phyloP scores from a whole-genome alignment of 768 basidiomycete species.

The Coprinopsis marcescibilis region DNA sequence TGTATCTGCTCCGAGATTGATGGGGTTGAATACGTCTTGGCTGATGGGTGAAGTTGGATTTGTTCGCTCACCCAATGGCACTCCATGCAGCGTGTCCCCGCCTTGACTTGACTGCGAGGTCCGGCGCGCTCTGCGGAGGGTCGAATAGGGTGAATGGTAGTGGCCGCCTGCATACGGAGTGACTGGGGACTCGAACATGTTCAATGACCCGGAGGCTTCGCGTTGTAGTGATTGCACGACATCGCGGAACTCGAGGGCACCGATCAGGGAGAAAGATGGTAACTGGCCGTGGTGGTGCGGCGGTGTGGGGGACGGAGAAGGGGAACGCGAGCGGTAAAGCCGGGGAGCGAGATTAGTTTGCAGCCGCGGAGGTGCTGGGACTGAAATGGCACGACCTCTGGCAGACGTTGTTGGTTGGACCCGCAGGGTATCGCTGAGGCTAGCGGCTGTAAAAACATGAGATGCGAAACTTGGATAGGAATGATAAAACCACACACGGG shows the following conservation, averaged over 20 bases:
- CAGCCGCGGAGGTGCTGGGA: slow-evolving; percentile 29
- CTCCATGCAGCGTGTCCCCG: slow-evolving; percentile 21
- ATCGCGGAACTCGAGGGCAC: slow-evolving; percentile 93
- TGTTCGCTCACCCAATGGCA: slow-evolving; percentile 46
- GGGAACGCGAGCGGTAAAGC: slow-evolving; percentile 32
- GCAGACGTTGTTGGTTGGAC: slow-evolving; percentile 26
- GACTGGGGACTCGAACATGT: slow-evolving; percentile 57
- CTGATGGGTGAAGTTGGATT: slow-evolving; percentile 14
- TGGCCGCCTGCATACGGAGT: slow-evolving; percentile 76
- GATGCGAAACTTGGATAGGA: slow-evolving; percentile 1
- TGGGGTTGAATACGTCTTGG: background rate
- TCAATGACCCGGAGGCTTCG: slow-evolving; percentile 57
- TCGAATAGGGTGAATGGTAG: slow-evolving; percentile 38
- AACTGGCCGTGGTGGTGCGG: slow-evolving; percentile 41
- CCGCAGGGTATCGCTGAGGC: slow-evolving; percentile 20
- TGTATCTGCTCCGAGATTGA: background rate
- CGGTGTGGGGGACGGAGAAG: slow-evolving; percentile 39
- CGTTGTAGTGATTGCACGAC: slow-evolving; percentile 76
- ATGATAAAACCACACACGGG: slow-evolving; percentile 38
- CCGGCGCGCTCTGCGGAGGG: slow-evolving; percentile 18
- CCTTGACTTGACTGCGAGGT: slow-evolving; percentile 26
- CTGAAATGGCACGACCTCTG: slow-evolving; percentile 37
- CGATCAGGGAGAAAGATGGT: slow-evolving; percentile 86
- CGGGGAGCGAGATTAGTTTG: slow-evolving; percentile 36
- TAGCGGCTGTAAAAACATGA: slow-evolving; percentile 14